Base-by-base conservation (phyloP, 1,284 basidiomycete species). In the Cryptococcus sp. region DNA sequence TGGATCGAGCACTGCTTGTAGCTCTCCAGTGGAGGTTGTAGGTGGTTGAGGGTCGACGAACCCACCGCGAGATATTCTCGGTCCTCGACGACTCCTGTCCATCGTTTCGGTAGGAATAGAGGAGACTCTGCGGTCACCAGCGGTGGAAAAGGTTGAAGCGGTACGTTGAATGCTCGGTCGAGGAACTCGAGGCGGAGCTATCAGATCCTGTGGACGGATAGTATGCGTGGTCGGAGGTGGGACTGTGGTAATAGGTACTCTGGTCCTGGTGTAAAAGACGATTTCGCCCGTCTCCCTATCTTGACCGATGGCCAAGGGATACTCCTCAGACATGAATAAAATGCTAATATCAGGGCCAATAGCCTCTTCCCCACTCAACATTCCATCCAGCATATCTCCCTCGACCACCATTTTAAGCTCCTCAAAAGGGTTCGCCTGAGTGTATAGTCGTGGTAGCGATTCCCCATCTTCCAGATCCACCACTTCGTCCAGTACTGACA, bases 401-500 rank as follows among this genome's bases (percentile, higher is more conserved):
- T 57, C 57, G 34, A 59, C 54, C 8, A 92, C 82, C 23, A 84
- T 80, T 45, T 83, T 82, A 50, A 88, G 80, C 72, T 94, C 90
- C 1, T 87, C 82, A 47, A 88, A 85, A 0, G 88, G 85, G 60
- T 84, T 86, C 7, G 84, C 84, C 50, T 93, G 78, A 7, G 86
- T 84, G 73, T 88, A 92, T 31, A 93, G 80, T 3, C 86, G 86
- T 0, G 88, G 89, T 30, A 90, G 79, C 0, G 83, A 30, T 5
- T 43, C 79, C 43, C 86, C 83, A 14, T 83, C 83, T 0, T 83
- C 83, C 5, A 83, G 82, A 56, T 89, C 88, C 34, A 83, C 80
- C 7, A 86, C 67, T 68, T 91, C 88, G 14, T 71, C 70, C 50
- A 75, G 57, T 2, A 68, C 61, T 8, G 67, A 62, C 43, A 61